These are phyloP conservation scores for Apophysomyces elegans DNA, from an alignment of 371 early-diverging fungal genomes.

Conservation along the genomic window DNA sequence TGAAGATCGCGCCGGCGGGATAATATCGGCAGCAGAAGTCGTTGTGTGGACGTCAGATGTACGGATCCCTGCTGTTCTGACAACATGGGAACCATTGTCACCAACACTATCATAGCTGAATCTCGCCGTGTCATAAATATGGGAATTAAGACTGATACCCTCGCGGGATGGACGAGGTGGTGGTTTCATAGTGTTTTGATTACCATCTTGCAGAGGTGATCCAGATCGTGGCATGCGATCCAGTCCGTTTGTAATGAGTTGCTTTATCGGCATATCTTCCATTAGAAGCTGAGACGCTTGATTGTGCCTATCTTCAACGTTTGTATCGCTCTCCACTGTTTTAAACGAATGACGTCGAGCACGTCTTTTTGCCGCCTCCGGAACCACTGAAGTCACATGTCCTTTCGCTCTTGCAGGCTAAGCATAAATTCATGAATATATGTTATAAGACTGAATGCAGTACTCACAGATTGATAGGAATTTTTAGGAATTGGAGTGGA, in stretches of 20 bases:
- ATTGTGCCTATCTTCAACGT: background rate
- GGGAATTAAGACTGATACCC: conserved; percentile 43
- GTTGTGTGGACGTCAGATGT: background rate
- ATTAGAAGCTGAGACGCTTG: background rate
- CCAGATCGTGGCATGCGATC: background rate
- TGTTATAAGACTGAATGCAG: too few relatives aligned
- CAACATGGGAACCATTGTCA: background rate
- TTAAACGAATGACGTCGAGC: conserved; percentile 43
- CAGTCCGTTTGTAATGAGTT: background rate
- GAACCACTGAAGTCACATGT: conserved; percentile 31
- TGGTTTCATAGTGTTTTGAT: conserved; percentile 16
- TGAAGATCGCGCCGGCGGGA: background rate
- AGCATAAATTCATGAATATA: background rate
- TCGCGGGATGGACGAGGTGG: conserved; percentile 56
- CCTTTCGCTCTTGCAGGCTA: background rate
- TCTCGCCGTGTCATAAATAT: conserved; percentile 29
- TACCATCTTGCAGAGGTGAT: background rate
- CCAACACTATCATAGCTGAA: background rate
- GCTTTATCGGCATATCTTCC: background rate
- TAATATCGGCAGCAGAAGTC: background rate
- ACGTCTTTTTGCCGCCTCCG: conserved; percentile 50
- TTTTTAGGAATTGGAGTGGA: conserved; percentile 18
- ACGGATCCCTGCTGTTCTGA: conserved; percentile 16
- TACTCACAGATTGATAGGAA: conserved; percentile 5
- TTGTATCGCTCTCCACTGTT: background rate